Base-by-base conservation (phyloP, 2,329 filamentous ascomycete species). In the Sordariomycetes sp. region DNA sequence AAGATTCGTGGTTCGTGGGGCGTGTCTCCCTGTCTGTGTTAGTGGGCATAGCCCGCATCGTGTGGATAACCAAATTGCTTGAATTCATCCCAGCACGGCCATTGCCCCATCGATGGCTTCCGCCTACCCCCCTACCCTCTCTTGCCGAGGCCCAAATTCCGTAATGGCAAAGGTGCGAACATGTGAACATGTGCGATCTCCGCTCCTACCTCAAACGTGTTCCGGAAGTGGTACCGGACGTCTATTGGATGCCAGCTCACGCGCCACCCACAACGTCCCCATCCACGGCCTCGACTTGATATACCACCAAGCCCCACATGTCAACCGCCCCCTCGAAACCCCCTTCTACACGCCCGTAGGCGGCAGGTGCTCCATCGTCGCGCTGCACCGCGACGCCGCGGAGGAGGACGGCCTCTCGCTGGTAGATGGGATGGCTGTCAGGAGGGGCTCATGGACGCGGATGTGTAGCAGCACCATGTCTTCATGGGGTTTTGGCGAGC, bases 391-490 rank as follows among this genome's bases (percentile, higher is more conserved):
- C 59, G 57, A 65, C 1, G 58, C 61, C 0, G 74, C 77, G 60
- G 75, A 77, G 56, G 61, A 60, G 2, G 43, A 61, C 25, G 65
- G 74, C 48, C 77, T 78, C 60, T 71, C 73, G 0, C 63, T 64
- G 2, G 66, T 76, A 12, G 70, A 75, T 59, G 59, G 64, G 40
- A 58, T 71, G 24, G 60, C 67, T 3, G 69, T 0, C 67, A 70
- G 12, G 62, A 65, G 46, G 71, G 70, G 1, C 60, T 74, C 25
- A 76, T 76, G 73, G 71, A 72, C 16, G 63, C 59, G 52, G 77
- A 74, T 60, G 64, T 76, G 3, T 68, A 69, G 20, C 73, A 78
- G 57, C 75, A 77, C 60, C 64, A 67, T 10, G 63, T 65, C 77
- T 78, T 59, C 66, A 70, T 18, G 62, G 62, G 1, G 72, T 73